phyloP scores from a whole-genome alignment of 495 filamentous ascomycete genomes.

The Penicillium fimorum region DNA sequence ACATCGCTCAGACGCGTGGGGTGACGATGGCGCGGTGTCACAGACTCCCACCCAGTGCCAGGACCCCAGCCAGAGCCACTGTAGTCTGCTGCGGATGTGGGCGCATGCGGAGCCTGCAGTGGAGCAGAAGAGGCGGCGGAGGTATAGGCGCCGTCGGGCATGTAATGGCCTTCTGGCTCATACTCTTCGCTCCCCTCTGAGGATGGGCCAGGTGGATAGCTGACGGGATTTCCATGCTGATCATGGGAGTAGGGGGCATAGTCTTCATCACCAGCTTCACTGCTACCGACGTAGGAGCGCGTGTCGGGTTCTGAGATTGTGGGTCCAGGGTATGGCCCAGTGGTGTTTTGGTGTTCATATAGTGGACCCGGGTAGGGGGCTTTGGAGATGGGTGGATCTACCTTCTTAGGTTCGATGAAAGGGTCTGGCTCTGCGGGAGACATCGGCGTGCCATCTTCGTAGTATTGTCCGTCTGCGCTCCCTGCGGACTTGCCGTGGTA shows the following conservation, averaged over 20 bases:
- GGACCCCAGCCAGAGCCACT: conserved; percentile 63
- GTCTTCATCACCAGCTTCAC: conserved; percentile 57
- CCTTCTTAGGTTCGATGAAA: conserved; percentile 44
- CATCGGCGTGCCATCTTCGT: conserved; percentile 39
- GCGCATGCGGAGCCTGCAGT: conserved; percentile 31
- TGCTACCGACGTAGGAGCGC: conserved; percentile 51
- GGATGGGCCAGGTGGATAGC: conserved; percentile 31
- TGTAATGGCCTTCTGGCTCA: conserved; percentile 50
- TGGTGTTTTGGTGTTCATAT: conserved; percentile 44
- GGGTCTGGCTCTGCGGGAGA: conserved; percentile 60
- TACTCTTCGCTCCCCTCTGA: conserved; percentile 56
- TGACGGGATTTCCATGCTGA: conserved; percentile 40
- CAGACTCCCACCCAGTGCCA: conserved; percentile 68
- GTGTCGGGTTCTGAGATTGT: conserved; percentile 45
- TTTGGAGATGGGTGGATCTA: conserved; percentile 24
- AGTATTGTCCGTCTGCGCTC: conserved; percentile 39
- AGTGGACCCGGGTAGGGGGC: conserved; percentile 36
- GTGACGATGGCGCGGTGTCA: conserved; percentile 85
- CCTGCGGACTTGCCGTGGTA: conserved; percentile 22
- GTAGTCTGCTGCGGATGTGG: conserved; percentile 45
- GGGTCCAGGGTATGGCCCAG: conserved; percentile 36
- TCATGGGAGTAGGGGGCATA: conserved; percentile 53
- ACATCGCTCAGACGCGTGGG: conserved; percentile 94
- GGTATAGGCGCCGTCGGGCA: conserved; percentile 47
- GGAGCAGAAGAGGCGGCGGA: conserved; percentile 32